phyloP scores from a whole-genome alignment of 768 basidiomycete species.

The Chlorophyllum brunneum region DNA sequence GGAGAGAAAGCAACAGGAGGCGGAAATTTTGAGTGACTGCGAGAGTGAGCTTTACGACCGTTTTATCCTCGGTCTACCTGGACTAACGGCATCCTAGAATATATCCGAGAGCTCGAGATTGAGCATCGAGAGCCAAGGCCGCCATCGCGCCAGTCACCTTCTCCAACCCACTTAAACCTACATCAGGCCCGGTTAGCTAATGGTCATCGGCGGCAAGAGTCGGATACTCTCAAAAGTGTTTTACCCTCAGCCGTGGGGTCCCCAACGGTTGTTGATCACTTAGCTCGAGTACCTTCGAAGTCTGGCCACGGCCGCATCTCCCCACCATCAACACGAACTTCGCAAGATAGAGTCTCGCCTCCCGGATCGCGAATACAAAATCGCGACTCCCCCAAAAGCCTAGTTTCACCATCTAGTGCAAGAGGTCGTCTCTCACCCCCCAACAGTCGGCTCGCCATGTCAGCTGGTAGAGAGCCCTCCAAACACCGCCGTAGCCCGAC shows the following conservation, averaged over 20 bases:
- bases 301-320: conserved; percentile 20
- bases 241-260: conserved; percentile 37
- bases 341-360: conserved; percentile 21
- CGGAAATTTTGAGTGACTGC: conserved; percentile 42
- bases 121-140: conserved; percentile 35
- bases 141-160: conserved; percentile 49
- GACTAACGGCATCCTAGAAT: conserved; percentile 24
- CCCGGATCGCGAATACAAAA: conserved; percentile 17
- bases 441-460: conserved; percentile 19
- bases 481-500: conserved; percentile 70
- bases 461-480: conserved; percentile 25
- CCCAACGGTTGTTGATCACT: conserved; percentile 47
- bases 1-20: conserved; percentile 35
- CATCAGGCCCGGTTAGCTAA: conserved; percentile 26
- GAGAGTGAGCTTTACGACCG: conserved; percentile 30
- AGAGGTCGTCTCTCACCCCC: conserved; percentile 32
- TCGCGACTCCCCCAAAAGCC: conserved; percentile 28
- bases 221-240: conserved; percentile 62
- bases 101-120: conserved; percentile 33
- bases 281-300: conserved; percentile 13
- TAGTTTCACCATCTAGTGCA: conserved; percentile 20
- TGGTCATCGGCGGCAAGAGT: conserved; percentile 66
- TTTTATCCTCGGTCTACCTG: neutral
- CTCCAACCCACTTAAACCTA: conserved; percentile 30
- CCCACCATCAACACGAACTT: conserved; percentile 17